phyloP scores from a whole-genome alignment of 192 early-diverging fungal genomes.

The Glomus cerebriforme region DNA sequence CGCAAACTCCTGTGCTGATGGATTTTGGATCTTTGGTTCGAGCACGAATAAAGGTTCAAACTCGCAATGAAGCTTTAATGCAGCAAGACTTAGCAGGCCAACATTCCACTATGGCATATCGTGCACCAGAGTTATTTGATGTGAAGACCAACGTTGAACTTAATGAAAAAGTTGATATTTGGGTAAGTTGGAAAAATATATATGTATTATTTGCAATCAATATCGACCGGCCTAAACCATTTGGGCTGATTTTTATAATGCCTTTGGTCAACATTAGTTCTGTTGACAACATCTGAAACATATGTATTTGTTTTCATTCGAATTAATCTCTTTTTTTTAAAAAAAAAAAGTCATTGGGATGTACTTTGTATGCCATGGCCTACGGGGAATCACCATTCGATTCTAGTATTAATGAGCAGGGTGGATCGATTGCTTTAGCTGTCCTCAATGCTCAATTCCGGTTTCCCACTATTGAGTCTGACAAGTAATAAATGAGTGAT shows the following conservation, averaged over 20 bases:
- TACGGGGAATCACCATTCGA: constrained; percentile 74
- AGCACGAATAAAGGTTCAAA: constrained; percentile 58
- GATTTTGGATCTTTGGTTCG: constrained; percentile 73
- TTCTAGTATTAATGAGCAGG: constrained; percentile 61
- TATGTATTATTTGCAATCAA: not conserved
- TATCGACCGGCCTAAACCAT: too few relatives aligned
- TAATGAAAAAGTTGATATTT: constrained; percentile 77
- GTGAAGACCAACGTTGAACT: constrained; percentile 61
- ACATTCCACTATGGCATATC: constrained; percentile 72
- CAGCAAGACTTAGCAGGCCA: constrained; percentile 76
- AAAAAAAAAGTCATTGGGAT: constrained; percentile 58
- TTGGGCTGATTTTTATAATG: too few relatives aligned
- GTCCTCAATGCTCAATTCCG: constrained; percentile 65
- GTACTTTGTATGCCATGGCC: constrained; percentile 72
- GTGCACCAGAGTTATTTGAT: constrained; percentile 82
- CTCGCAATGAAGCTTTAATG: constrained; percentile 58
- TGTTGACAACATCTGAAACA: too few relatives aligned
- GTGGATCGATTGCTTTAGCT: constrained; percentile 71
- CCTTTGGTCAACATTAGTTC: too few relatives aligned
- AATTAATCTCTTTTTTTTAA: too few relatives aligned
- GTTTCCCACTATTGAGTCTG: constrained; percentile 46
- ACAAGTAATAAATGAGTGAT: constrained; percentile 9
- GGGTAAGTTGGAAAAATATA: constrained; percentile 45
- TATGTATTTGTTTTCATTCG: too few relatives aligned
- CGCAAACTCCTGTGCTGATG: constrained; percentile 68